Evolutionary conservation across 805 yeast species (phyloP).

Genomic region (Candida krabiensis): DNA sequence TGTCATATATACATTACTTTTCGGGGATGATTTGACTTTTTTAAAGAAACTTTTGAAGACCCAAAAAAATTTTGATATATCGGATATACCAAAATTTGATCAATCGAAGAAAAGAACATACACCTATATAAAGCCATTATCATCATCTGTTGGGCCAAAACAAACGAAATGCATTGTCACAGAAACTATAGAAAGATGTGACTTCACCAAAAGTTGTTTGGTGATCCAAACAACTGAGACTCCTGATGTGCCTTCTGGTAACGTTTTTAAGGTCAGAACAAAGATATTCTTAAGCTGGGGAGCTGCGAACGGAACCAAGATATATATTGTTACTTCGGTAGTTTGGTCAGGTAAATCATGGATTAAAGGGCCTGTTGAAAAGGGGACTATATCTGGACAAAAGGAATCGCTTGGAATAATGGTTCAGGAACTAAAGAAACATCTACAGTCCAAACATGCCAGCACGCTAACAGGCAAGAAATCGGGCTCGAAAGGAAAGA

Average conservation of each 20-base stretch:
- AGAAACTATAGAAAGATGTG: slow-evolving; percentile 55
- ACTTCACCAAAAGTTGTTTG: slow-evolving; percentile 46
- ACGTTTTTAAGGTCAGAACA: slow-evolving; percentile 62
- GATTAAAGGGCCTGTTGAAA: slow-evolving; percentile 76
- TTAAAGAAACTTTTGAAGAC: slow-evolving; percentile 45
- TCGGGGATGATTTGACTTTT: slow-evolving; percentile 57
- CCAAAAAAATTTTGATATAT: slow-evolving; percentile 65
- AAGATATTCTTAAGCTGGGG: slow-evolving; percentile 64
- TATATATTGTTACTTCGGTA: slow-evolving; percentile 54
- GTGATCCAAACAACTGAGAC: slow-evolving; percentile 62
- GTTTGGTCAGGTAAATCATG: slow-evolving; percentile 78
- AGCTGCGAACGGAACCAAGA: slow-evolving; percentile 49
- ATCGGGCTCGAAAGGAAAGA: slow-evolving; percentile 9
- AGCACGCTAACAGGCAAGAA: slow-evolving; percentile 19
- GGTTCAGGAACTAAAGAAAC: slow-evolving; percentile 45
- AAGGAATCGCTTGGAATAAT: slow-evolving; percentile 54
- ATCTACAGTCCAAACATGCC: too few species aligned
- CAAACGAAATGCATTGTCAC: slow-evolving; percentile 66
- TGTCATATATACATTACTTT: slow-evolving; percentile 54
- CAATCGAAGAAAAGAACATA: slow-evolving; percentile 45
- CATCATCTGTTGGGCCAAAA: slow-evolving; percentile 73
- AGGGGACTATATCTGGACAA: slow-evolving; percentile 72
- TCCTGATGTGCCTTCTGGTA: slow-evolving; percentile 85
- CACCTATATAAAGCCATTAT: slow-evolving; percentile 61
- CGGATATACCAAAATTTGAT: slow-evolving; percentile 44